Base-by-base conservation (phyloP, 805 yeast genomes). In the Cyberlindnera nakhonratchasimensis region DNA sequence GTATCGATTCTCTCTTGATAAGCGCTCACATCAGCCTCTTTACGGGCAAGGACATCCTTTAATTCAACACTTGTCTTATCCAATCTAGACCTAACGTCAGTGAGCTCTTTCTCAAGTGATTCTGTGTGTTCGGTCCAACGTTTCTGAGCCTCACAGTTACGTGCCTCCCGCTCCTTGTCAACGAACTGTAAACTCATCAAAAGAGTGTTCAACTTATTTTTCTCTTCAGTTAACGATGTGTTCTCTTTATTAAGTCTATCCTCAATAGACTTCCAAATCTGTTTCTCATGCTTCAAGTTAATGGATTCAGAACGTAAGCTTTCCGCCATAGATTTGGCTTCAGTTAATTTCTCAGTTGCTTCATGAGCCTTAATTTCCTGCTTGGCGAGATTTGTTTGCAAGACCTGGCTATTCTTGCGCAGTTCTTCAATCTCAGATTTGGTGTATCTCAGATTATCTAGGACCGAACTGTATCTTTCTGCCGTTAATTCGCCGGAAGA, bases 1-100 rank as follows among this genome's bases (percentile, higher is more conserved):
- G 71, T 66, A 42, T 80, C 84, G 29, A 83, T 72, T 57, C 80
- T 80, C 35, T 74, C 77, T 66, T 83, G 74, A 62, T 71, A 70
- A 30, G 77, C 66, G 35, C 80, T 78, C 20, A 72, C 56, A 34
- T 77, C 84, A 3, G 74, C 59, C 46, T 82, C 88, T 47, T 71
- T 78, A 6, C 80, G 68, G 22, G 75, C 66, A n/a, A 75, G 57
- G 14, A 69, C 54, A 8, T 74, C 69, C 42, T 72, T 72, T 32
- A 80, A 68, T 48, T 84, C 90, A 43, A 71, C 63, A 20, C 59
- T 60, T 34, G 70, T 73, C 19, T 72, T 69, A 3, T 66, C 70
- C 26, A 82, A 61, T 45, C 69, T 75, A 5, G 66, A 63, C 52
- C 74, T 77, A 28, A 72, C 59, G 2, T 51, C 42, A 12, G 71